These are phyloP conservation scores for Penicillium expansum DNA, from an alignment of 2,329 filamentous ascomycete genomes.

Conservation along the genomic window DNA sequence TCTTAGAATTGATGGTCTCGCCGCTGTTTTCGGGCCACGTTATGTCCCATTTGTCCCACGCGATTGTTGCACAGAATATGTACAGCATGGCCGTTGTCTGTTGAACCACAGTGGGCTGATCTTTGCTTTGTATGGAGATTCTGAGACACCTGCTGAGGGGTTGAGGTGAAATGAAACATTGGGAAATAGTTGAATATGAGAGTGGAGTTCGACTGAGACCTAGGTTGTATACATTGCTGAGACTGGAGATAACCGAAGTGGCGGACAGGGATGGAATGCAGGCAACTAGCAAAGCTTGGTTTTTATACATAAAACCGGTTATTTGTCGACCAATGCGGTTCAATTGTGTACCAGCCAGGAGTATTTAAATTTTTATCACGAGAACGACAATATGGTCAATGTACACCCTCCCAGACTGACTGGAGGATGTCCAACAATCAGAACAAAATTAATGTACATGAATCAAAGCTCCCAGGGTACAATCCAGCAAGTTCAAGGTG, in stretches of 20 bases:
- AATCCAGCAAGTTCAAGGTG: conserved; percentile 7
- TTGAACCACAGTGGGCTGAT: not conserved
- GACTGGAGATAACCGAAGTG: not conserved
- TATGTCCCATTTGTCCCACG: conserved; percentile 12
- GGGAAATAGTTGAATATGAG: not conserved
- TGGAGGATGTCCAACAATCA: conserved; percentile 4
- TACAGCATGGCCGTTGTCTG: not conserved
- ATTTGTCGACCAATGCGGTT: not conserved
- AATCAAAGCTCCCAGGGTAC: conserved; percentile 9
- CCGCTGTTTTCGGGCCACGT: not conserved
- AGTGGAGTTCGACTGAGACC: not conserved
- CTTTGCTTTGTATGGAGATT: not conserved
- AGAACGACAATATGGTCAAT: conserved; percentile 12
- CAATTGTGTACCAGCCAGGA: conserved; percentile 6
- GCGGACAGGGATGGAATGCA: not conserved
- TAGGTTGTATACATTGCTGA: not conserved
- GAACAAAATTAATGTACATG: conserved; percentile 18
- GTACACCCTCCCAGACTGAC: conserved; percentile 4
- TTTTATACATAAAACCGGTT: not conserved
- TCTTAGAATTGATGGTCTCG: not conserved
- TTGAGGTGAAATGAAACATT: not conserved
- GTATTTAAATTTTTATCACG: conserved; percentile 8
- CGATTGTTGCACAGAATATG: conserved; percentile 8
- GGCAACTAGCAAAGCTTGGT: not conserved
- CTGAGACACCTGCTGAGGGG: conserved; percentile 5